Evolutionary conservation across 2,329 filamentous ascomycete species (phyloP), one percentile per base, ranked within the genome.

Genomic region (Arthrinium puccinioides): DNA sequence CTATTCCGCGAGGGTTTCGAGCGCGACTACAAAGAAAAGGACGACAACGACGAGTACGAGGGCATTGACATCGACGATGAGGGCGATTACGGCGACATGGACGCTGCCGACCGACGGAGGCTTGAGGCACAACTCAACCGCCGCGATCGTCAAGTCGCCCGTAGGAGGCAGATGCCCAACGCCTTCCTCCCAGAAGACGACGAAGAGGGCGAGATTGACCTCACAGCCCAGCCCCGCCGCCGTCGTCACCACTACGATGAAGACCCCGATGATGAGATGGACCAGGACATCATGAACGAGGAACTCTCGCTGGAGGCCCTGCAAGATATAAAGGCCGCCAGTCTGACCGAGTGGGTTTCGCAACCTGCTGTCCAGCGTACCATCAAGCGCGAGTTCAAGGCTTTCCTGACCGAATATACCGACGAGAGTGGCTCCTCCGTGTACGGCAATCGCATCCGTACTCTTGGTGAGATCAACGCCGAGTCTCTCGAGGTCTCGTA

Each of bases 401-500:
- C 86, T 4, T 98, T 98, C 68, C 69, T 98, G 52, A 97, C 92
- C 9, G 90, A 96, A 51, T 97, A 94, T 60, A 95, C 82, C 6
- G 92, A 98, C 54, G 80, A 88, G 37, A 80, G 83, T 46, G 89
- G 88, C 38, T 82, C 79, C 5, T 98, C 92, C 0, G 88, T 98
- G 35, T 98, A 98, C 59, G 92, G 92, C 37, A 89, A 87, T 50
- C 84, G 89, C 39, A 94, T 98, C 48, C 79, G 87, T 48, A 96
- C 87, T 0, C 78, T 98, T n/a, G 94, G 92, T 68, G 90, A 97
- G 63, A 74, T 96, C 58, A 98, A 98, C 60, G 87, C 89, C 32
- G 94, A 97, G 63, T 88, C 90, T 26, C 76, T 98, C 4, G 92
- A 98, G 59, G 88, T 98, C 31, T 96, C 89, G 2, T 98, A 95